These are phyloP conservation scores for Ceriops decandra DNA, from an alignment of 345 rosid genomes.

Conservation along the genomic window DNA sequence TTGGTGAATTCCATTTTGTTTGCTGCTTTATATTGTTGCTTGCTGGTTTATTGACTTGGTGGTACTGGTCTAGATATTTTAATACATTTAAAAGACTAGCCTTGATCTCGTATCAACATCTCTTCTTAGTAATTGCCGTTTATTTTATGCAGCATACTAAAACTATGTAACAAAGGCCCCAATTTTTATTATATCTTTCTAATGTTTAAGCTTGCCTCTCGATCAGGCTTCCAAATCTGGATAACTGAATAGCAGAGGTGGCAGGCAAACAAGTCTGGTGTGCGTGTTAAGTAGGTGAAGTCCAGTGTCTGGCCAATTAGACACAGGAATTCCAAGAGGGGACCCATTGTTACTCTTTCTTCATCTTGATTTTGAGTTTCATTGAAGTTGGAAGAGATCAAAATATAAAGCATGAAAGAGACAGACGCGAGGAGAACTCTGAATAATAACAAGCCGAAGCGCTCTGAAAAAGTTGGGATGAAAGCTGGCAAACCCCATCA, in stretches of 20 bases:
- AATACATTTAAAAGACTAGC: too few species aligned
- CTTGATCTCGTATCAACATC: too few species aligned
- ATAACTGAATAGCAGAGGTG: too few species aligned
- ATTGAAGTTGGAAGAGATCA: slow-evolving; percentile 18
- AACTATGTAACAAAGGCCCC: not conserved
- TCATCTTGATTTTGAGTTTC: slow-evolving; percentile 14
- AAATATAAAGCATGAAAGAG: slow-evolving; percentile 39
- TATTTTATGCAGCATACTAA: not conserved
- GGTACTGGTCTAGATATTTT: too few species aligned
- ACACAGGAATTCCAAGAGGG: not conserved
- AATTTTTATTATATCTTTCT: not conserved
- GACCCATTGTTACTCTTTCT: slow-evolving; percentile 6
- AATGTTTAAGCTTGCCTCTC: not conserved
- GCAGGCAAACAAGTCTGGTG: not conserved
- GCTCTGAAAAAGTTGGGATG: slow-evolving; percentile 45
- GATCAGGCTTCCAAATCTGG: not conserved
- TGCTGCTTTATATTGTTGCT: too few species aligned
- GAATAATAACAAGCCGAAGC: slow-evolving; percentile 41
- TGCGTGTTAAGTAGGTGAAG: slow-evolving; percentile 13
- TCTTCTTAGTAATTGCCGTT: not conserved
- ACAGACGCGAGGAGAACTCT: slow-evolving; percentile 46
- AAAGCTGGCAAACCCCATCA: slow-evolving; percentile 42
- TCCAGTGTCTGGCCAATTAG: not conserved
- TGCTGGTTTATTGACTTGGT: too few species aligned
- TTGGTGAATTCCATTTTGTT: too few species aligned